These are phyloP conservation scores for Eurotiales sp. DNA, from an alignment of 2,329 filamentous ascomycete species.

Conservation along the genomic window DNA sequence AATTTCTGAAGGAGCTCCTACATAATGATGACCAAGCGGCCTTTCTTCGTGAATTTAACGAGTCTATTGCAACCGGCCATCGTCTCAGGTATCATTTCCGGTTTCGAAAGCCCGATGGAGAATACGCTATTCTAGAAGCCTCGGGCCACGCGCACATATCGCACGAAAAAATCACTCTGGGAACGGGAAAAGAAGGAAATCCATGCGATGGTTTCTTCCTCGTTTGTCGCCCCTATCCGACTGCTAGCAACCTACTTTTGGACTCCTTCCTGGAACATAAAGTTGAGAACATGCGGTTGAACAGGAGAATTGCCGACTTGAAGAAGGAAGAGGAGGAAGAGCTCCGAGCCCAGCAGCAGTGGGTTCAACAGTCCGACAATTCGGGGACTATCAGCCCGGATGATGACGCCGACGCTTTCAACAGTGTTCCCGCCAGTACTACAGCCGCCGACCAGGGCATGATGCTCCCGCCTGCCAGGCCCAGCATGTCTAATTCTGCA, in stretches of 20 bases:
- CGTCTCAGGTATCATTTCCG: conserved; percentile 81
- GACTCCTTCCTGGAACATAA: conserved; percentile 97
- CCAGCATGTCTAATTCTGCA: conserved; percentile 6
- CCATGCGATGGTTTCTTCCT: conserved; percentile 90
- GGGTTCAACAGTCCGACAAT: conserved; percentile 45
- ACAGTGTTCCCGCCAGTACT: conserved; percentile 35
- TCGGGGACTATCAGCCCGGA: conserved; percentile 49
- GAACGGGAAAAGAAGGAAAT: conserved; percentile 60
- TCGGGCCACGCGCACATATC: conserved; percentile 88
- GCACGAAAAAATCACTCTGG: conserved; percentile 58
- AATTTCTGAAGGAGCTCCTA: conserved; percentile 74
- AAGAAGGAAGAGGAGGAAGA: conserved; percentile 83
- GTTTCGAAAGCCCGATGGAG: conserved; percentile 69
- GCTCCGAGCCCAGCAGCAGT: conserved; percentile 14
- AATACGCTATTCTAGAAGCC: conserved; percentile 81
- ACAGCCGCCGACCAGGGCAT: conserved; percentile 29
- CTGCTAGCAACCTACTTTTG: conserved; percentile 76
- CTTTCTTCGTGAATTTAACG: conserved; percentile 83
- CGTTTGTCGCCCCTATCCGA: conserved; percentile 86
- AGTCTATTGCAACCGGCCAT: conserved; percentile 78
- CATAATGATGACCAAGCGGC: conserved; percentile 81
- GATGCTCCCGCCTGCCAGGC: conserved; percentile 14
- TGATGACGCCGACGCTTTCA: conserved; percentile 53
- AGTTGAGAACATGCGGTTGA: conserved; percentile 87
- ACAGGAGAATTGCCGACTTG: conserved; percentile 78